Evolutionary conservation across 306 rosid genomes (phyloP), one percentile per base, ranked within the genome.

Genomic region (Argentina anserina): DNA sequence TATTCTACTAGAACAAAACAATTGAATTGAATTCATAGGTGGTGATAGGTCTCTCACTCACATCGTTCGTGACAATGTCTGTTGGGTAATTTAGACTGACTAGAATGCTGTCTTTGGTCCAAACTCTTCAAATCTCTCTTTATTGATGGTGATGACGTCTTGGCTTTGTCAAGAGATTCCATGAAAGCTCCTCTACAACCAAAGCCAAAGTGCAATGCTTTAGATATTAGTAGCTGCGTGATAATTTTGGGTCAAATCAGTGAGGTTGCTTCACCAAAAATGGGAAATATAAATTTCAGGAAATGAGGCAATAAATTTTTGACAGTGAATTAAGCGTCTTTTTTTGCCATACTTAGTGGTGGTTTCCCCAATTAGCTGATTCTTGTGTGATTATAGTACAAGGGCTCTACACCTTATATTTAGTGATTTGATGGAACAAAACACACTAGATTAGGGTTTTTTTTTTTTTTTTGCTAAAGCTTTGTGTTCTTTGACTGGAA

Each of bases 111-210:
- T 45, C 64, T 73, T 50, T 7, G 72, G 80, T 83, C 87, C 84
- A 78, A 84, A 75, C 71, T 40, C 82, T 77, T 74, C 58, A 18
- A 69, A 73, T 77, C 81, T 68, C 69, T 68, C 58, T n/a, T n/a
- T 73, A 75, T 79, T 80, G n/a, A 76, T 65, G 75, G 73, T 70
- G 83, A 84, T 84, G 85, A 77, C 81, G 82, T 73, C 29, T 56
- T 34, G 61, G 73, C 82, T 55, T 61, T 72, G 72, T 77, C 75
- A 65, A 69, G 36, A 83, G 87, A 83, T 83, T 77, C 84, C 82
- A 49, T 47, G 62, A 59, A 45, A 37, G 36, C 33, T 67, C 53
- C 69, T 61, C 40, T 15, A 60, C 65, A 15, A 62, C 43, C 43
- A 61, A 34, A 17, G 42, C 42, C 42, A 20, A 34, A 33, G 36